These are phyloP conservation scores for Saitozyma podzolica DNA, from an alignment of 768 basidiomycete genomes.

Conservation along the genomic window DNA sequence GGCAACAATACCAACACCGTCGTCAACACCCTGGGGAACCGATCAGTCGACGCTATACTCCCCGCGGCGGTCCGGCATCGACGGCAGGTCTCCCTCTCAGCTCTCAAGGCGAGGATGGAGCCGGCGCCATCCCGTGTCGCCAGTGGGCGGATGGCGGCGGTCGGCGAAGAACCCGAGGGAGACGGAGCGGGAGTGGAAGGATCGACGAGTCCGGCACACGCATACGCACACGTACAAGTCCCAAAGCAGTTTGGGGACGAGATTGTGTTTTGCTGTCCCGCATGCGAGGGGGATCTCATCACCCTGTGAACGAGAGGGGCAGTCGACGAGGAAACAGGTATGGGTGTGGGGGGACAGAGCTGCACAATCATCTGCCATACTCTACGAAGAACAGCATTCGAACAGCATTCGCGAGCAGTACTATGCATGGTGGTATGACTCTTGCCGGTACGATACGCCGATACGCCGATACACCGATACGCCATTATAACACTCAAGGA, in stretches of 20 bases:
- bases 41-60: conserved; percentile 40
- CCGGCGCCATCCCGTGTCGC: conserved; percentile 2
- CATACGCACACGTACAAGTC: not conserved
- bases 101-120: conserved; percentile 50
- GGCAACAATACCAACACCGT: not conserved
- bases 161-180: conserved; percentile 6
- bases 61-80: conserved; percentile 47
- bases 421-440: too few species aligned
- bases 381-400: too few species aligned
- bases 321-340: too few species aligned
- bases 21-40: not conserved
- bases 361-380: too few species aligned
- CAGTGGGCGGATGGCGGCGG: conserved; percentile 2
- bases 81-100: conserved; percentile 46
- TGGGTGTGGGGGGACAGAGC: too few species aligned
- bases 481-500: too few species aligned
- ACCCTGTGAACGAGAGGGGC: conserved; percentile 22
- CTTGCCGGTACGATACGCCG: too few species aligned
- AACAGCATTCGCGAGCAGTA: too few species aligned
- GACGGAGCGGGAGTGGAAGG: not conserved
- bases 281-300: conserved; percentile 50
- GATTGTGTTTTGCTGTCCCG: conserved; percentile 49
- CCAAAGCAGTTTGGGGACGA: conserved; percentile 48
- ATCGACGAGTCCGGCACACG: not conserved
- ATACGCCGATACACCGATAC: too few species aligned